A percentile compares a stretch with the other conserved stretches of the same genome.
phyloP scores from a whole-genome alignment of 331 rosid species.

The Rosa hybrid region DNA sequence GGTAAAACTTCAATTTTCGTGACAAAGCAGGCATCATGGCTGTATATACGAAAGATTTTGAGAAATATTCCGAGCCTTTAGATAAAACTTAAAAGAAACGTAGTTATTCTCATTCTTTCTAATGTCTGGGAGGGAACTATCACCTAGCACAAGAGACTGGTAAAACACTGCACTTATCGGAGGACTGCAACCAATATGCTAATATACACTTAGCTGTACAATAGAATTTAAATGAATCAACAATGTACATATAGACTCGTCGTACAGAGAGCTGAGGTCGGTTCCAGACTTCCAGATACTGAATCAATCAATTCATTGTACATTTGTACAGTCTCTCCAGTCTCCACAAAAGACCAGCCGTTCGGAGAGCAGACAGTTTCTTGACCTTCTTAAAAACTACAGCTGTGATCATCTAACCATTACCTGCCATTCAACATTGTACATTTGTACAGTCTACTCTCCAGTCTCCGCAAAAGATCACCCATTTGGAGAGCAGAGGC shows the following conservation, averaged over 20 bases:
- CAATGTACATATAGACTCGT: neutral
- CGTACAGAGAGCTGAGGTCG: neutral
- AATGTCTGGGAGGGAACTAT: neutral
- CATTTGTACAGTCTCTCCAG: neutral
- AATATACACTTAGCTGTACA: constrained; percentile 13
- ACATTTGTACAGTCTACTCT: neutral
- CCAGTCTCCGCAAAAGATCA: neutral
- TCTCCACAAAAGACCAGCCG: neutral
- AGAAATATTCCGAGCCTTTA: neutral
- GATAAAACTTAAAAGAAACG: neutral
- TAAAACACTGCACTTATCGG: neutral
- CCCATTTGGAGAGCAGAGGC: neutral
- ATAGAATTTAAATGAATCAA: neutral
- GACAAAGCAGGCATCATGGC: neutral
- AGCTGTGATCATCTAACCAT: constrained; percentile 10
- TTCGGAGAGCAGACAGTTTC: neutral
- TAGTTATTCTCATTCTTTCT: neutral
- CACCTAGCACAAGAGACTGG: neutral
- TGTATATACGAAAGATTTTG: neutral
- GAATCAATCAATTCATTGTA: neutral
- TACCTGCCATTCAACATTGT: constrained; percentile 1
- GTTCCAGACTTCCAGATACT: constrained; percentile 1
- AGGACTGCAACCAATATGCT: neutral
- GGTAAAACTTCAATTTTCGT: neutral
- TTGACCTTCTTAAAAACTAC: neutral